Evolutionary conservation across 805 yeast species (phyloP), one percentile per base, ranked within the genome.

Genomic region (Starmera dryadoides): DNA sequence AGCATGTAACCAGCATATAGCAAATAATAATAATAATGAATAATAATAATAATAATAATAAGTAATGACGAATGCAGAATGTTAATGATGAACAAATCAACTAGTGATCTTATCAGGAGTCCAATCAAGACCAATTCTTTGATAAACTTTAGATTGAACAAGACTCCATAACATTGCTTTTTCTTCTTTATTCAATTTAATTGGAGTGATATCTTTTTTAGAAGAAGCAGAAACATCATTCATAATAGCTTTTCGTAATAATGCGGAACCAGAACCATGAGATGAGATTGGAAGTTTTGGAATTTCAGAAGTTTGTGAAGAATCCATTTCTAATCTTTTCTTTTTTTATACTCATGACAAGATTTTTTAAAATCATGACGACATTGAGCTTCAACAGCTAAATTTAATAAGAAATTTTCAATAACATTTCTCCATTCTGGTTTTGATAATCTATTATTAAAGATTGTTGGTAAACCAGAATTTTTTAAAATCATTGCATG

Each of bases 401-500:
- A 62, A 51, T 77, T 79, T 29, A 81, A 57, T 29, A 79, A 49
- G 50, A 74, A 83, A 58, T 81, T 82, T 46, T 83, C 91, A 42
- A 83, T 78, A 21, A 83, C 71, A 50, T 81, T 79, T 47, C 89
- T 64, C 86, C 88, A 81, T 55, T 82, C 85, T 20, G 76, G 73
- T 45, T 71, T 67, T 6, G 73, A 61, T n/a, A 74, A 52, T 34
- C 50, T 43, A 36, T 46, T 47, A 41, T 49, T 42, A 36, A 40
- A 42, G 15, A 35, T 17, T 4, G 33, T 22, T 3, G 53, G 47
- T 3, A 48, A 33, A 8, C 55, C 53, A 17, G 46, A 42, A 21
- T 39, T 42, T 16, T 52, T 49, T 60, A 65, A 51, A 15, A 58
- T 44, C 34, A 47, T 47, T 34, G 63, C 66, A 46, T 75, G 79